Base-by-base conservation (phyloP, 805 yeast species). In the Ogataea paradorogensis region DNA sequence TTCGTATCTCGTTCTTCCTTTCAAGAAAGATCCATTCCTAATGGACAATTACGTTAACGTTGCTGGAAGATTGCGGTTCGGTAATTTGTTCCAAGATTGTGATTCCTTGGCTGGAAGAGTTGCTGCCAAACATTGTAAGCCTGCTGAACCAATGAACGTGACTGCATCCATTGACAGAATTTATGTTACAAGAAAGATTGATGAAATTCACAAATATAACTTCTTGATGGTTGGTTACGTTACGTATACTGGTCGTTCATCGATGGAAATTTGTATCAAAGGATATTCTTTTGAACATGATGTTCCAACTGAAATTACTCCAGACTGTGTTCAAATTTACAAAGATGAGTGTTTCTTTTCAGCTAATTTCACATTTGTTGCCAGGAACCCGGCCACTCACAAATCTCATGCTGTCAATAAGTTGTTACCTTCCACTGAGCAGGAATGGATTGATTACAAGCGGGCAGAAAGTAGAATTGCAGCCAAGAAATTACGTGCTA, bases 131-230 rank as follows among this genome's bases (percentile, higher is more conserved):
- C 97, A 90, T 61, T 86, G 95, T 64, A 73, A 84, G n/a, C 98
- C 98, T 0, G 95, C 96, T 0, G 89, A 85, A 58, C 97, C 98
- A 9, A 88, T 89, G 62, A 84, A 90, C 59, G 98, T 90, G 30
- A 90, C 98, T 8, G 97, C 97, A 1, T 81, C 93, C 20, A 96
- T 90, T 20, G 97, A 91, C 65, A 70, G 96, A 48, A 87, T 90
- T 50, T 84, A 85, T 59, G 80, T 90, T 78, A 78, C 88, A 43
- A 84, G 84, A 62, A 81, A 88, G 51, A 76, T 89, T 28, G 95
- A 88, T 54, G 87, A 82, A 53, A 78, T 89, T 46, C 70, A 73
- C 40, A 76, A 79, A 47, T 82, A 75, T 63, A 87, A 88, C 63
- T 81, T 91, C 52, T 73, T 88, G 21, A 66, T 90, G 45, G 89